Evolutionary conservation across 2,329 filamentous ascomycete species (phyloP).

Genomic region (Sphaerulina musiva): DNA sequence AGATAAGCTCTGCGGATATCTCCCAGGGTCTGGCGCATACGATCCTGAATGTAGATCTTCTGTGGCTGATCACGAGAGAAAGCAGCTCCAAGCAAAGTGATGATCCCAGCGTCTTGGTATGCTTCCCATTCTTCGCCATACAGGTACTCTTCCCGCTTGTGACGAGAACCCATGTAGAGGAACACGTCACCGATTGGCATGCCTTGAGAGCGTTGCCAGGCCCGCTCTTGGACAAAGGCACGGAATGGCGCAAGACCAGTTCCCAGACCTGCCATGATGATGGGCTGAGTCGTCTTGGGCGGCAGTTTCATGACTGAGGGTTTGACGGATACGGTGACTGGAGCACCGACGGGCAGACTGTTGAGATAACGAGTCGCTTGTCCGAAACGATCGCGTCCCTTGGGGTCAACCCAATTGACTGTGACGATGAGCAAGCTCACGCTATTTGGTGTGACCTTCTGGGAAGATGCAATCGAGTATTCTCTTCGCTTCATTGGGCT

Average conservation of each 20-base stretch:
- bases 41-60: slow-evolving; percentile 99
- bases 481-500: slow-evolving; percentile 90
- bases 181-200: slow-evolving; percentile 90
- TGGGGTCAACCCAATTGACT: slow-evolving; percentile 86
- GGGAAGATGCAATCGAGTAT: slow-evolving; percentile 97
- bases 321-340: slow-evolving; percentile 90
- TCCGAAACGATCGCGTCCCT: slow-evolving; percentile 81
- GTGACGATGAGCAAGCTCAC: slow-evolving; percentile 96
- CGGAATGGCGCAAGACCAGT: slow-evolving; percentile 98
- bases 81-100: slow-evolving; percentile 85
- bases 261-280: slow-evolving; percentile 99
- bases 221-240: slow-evolving; percentile 95
- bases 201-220: slow-evolving; percentile 95
- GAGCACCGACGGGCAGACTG: slow-evolving; percentile 63
- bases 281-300: slow-evolving; percentile 72
- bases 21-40: slow-evolving; percentile 80
- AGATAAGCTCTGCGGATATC: slow-evolving; percentile 85
- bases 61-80: slow-evolving; percentile 95
- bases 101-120: slow-evolving; percentile 89
- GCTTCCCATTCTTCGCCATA: slow-evolving; percentile 99
- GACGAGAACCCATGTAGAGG: slow-evolving; percentile 91
- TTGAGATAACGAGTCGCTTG: slow-evolving; percentile 90
- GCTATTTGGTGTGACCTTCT: slow-evolving; percentile 84
- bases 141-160: slow-evolving; percentile 96
- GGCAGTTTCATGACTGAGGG: slow-evolving; percentile 99